Percentiles rank a stretch among this genome's conserved stretches.
These are phyloP conservation scores for Phaeotremella fagi DNA, from an alignment of 768 basidiomycete species.

Conservation along the genomic window DNA sequence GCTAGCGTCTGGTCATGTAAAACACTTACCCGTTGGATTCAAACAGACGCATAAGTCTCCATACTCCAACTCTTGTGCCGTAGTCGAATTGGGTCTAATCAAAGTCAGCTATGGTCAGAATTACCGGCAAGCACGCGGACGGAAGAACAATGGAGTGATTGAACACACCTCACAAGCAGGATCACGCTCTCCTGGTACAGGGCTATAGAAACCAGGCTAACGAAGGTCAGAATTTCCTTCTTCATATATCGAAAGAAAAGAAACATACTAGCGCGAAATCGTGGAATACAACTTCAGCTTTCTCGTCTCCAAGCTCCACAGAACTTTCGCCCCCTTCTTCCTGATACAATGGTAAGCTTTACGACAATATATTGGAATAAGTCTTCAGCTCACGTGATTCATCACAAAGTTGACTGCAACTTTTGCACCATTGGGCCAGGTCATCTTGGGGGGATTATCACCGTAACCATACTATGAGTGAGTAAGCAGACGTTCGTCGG, in stretches of 20 bases:
- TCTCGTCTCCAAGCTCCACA: constrained; percentile 21
- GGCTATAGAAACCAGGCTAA: neutral
- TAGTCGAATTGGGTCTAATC: constrained; percentile 41
- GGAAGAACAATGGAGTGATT: too few relatives aligned
- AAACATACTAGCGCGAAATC: constrained; percentile 14
- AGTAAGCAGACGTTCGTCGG: neutral
- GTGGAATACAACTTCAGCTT: constrained; percentile 24
- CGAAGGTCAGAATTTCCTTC: neutral
- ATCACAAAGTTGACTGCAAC: constrained; percentile 32
- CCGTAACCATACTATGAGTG: constrained; percentile 26
- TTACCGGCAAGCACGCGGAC: too few relatives aligned
- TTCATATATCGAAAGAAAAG: constrained; percentile 4
- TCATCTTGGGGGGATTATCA: constrained; percentile 22
- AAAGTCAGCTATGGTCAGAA: too few relatives aligned
- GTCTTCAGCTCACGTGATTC: constrained; percentile 1
- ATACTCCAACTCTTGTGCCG: constrained; percentile 38
- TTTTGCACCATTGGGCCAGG: constrained; percentile 34
- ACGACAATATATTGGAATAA: constrained; percentile 2
- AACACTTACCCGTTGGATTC: constrained; percentile 22
- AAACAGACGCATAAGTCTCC: constrained; percentile 37
- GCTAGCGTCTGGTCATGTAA: neutral
- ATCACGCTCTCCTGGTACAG: constrained; percentile 18
- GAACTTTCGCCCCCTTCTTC: constrained; percentile 28
- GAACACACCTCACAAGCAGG: constrained; percentile 16
- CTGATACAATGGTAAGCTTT: neutral